These are phyloP conservation scores for Aspergillus ruber DNA, from an alignment of 2,329 filamentous ascomycete species.

Conservation along the genomic window DNA sequence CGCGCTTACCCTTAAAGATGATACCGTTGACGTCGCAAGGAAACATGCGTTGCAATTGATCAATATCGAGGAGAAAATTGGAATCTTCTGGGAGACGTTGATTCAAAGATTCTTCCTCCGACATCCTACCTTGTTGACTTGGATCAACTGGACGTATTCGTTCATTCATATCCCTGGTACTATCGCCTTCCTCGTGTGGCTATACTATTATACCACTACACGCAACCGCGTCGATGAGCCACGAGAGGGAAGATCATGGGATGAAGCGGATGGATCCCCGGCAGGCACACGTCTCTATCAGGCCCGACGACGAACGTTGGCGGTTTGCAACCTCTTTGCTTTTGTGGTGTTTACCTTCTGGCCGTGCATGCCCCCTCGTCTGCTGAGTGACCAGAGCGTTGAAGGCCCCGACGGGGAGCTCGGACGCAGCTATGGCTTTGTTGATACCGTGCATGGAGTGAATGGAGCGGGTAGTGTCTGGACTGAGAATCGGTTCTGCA, in stretches of 20 bases:
- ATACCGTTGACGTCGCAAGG: constrained; percentile 62
- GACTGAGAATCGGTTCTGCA: constrained; percentile 68
- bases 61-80: constrained; percentile 57
- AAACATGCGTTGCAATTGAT: constrained; percentile 63
- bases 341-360: constrained; percentile 55
- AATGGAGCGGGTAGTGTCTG: constrained; percentile 61
- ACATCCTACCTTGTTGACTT: constrained; percentile 54
- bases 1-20: constrained; percentile 61
- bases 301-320: constrained; percentile 51
- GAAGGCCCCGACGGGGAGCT: constrained; percentile 51
- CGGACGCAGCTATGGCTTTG: constrained; percentile 54
- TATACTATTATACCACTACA: constrained; percentile 66
- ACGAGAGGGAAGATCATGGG: constrained; percentile 32
- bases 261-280: constrained; percentile 33
- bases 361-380: constrained; percentile 56
- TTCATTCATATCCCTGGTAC: constrained; percentile 74
- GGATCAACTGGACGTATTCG: constrained; percentile 67
- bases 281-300: constrained; percentile 50
- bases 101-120: constrained; percentile 55
- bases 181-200: constrained; percentile 60
- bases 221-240: constrained; percentile 44
- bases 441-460: constrained; percentile 53
- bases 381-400: constrained; percentile 50
- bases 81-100: constrained; percentile 59
- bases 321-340: constrained; percentile 53